Evolutionary conservation across 495 filamentous ascomycete species (phyloP).

Genomic region (Hypomontagnella submonticulosa): DNA sequence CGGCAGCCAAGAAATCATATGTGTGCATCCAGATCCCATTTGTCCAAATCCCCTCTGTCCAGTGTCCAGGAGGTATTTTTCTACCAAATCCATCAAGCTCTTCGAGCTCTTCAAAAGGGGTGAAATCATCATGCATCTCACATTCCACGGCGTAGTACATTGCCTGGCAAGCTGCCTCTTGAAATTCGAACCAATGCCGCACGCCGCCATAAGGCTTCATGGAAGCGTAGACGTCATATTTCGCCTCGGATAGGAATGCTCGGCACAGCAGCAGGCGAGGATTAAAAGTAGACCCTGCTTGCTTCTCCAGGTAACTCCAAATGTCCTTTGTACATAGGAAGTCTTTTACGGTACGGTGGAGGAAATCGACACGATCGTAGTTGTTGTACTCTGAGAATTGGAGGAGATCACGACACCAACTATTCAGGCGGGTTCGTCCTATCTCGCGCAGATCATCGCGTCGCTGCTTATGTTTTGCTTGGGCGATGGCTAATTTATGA

Average conservation of each 20-base stretch:
- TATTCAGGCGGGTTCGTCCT: conserved; percentile 11
- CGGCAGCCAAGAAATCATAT: conserved; percentile 11
- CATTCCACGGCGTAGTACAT: conserved; percentile 26
- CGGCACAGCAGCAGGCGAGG: conserved; percentile 4
- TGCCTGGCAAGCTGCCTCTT: neutral
- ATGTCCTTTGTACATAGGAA: conserved; percentile 15
- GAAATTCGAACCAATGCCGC: too few species aligned
- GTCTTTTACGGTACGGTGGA: conserved; percentile 22
- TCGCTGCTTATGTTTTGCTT: neutral
- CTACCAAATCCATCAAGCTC: conserved; percentile 3
- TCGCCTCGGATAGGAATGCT: conserved; percentile 10
- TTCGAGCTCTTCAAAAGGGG: conserved; percentile 14
- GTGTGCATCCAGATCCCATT: neutral
- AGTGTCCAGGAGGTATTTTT: neutral
- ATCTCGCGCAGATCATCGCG: conserved; percentile 2
- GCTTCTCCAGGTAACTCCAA: conserved; percentile 1
- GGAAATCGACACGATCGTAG: conserved; percentile 19
- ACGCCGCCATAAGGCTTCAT: too few species aligned
- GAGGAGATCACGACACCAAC: conserved; percentile 21
- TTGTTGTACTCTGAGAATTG: conserved; percentile 1
- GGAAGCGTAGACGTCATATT: conserved; percentile 3
- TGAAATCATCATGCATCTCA: conserved; percentile 16
- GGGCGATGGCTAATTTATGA: neutral
- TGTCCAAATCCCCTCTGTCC: neutral
- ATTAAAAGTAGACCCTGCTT: conserved; percentile 9